These are phyloP conservation scores for Rubia yunnanensis DNA, from an alignment of 257 asterid genomes.

Conservation along the genomic window DNA sequence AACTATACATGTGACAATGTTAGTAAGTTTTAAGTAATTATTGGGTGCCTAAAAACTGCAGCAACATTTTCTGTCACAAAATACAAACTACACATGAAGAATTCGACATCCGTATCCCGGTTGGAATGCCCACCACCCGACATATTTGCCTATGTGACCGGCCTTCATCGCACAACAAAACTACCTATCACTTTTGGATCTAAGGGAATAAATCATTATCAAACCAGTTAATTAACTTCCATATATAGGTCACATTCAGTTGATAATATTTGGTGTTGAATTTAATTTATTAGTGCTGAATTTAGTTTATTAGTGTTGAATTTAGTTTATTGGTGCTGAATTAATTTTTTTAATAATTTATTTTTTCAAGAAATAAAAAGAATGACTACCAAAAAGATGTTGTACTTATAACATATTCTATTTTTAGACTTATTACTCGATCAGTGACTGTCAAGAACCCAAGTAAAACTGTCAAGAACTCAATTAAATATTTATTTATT, in stretches of 20 bases:
- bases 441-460: too few relatives aligned
- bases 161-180: neutral
- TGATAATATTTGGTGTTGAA: too few relatives aligned
- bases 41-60: neutral
- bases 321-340: too few relatives aligned
- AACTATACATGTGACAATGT: neutral
- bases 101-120: neutral
- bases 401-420: too few relatives aligned
- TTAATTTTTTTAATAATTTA: too few relatives aligned
- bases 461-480: too few relatives aligned
- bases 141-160: neutral
- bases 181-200: neutral
- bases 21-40: neutral
- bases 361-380: too few relatives aligned
- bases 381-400: too few relatives aligned
- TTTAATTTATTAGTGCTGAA: neutral
- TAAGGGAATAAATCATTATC: neutral
- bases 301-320: too few relatives aligned
- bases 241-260: too few relatives aligned
- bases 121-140: neutral
- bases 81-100: neutral
- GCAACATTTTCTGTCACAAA: neutral
- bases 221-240: neutral
- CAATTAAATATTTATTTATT: too few relatives aligned
- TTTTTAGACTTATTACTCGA: too few relatives aligned